phyloP scores from a whole-genome alignment of 2,329 filamentous ascomycete species.

The Stemphylium vesicarium region DNA sequence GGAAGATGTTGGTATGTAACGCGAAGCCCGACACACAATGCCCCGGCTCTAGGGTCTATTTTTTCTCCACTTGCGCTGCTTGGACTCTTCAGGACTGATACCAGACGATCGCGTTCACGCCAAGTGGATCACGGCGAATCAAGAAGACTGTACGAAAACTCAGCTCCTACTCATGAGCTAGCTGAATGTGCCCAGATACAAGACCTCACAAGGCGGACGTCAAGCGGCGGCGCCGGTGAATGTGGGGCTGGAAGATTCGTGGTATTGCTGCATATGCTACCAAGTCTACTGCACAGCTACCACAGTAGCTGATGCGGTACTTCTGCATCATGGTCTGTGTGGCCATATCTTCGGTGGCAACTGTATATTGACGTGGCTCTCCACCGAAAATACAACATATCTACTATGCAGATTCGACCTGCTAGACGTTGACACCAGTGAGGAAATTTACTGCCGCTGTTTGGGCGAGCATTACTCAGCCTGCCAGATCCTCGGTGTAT shows the following conservation, averaged over 20 bases:
- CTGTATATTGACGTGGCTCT: constrained; percentile 20
- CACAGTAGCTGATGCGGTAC: too few species aligned
- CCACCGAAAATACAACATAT: constrained; percentile 15
- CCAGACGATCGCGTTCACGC: constrained; percentile 6
- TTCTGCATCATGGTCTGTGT: too few species aligned
- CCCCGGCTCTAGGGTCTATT: constrained; percentile 2
- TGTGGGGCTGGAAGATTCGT: neutral
- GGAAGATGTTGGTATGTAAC: neutral
- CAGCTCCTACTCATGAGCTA: constrained; percentile 4
- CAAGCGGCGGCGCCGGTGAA: constrained; percentile 10
- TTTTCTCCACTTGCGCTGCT: constrained; percentile 4
- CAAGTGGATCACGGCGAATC: neutral
- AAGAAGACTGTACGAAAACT: neutral
- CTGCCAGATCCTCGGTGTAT: neutral
- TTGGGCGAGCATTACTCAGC: constrained; percentile 1
- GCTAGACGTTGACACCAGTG: neutral
- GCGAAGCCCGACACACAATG: neutral
- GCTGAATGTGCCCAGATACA: constrained; percentile 1
- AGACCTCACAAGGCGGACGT: neutral
- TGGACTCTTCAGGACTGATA: constrained; percentile 4
- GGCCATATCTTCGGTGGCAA: constrained; percentile 24
- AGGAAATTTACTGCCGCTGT: neutral
- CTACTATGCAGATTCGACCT: constrained; percentile 19
- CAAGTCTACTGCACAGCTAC: constrained; percentile 10
- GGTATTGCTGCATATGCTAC: constrained; percentile 22